phyloP scores from a whole-genome alignment of 2,329 filamentous ascomycete genomes.

The Penicillium oxalicum region DNA sequence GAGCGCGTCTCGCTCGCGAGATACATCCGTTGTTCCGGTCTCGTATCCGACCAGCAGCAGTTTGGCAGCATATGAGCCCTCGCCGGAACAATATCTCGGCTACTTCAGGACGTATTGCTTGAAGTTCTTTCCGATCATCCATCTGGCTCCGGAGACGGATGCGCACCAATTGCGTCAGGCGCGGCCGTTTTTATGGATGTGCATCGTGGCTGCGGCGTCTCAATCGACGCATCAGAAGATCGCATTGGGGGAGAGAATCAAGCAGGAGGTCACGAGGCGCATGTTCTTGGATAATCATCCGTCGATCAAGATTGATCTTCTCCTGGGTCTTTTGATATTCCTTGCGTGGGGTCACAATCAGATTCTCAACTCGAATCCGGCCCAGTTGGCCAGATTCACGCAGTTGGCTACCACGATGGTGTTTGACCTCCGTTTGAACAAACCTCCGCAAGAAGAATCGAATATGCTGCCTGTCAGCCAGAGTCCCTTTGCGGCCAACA shows the following conservation, averaged over 20 bases:
- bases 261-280: constrained; percentile 43
- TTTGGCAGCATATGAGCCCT: neutral
- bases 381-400: constrained; percentile 6
- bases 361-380: constrained; percentile 10
- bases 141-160: constrained; percentile 29
- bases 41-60: neutral
- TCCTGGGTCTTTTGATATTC: constrained; percentile 47
- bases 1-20: neutral
- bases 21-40: neutral
- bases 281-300: constrained; percentile 41
- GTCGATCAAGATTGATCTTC: constrained; percentile 42
- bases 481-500: neutral
- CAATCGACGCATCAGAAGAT: constrained; percentile 40
- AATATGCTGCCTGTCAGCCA: constrained; percentile 5
- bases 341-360: constrained; percentile 38
- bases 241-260: constrained; percentile 38
- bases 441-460: constrained; percentile 4
- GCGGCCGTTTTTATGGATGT: constrained; percentile 48
- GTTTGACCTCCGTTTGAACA: constrained; percentile 17
- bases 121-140: constrained; percentile 43
- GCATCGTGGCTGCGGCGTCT: constrained; percentile 45
- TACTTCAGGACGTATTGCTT: constrained; percentile 42
- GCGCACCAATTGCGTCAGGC: constrained; percentile 37
- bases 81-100: constrained; percentile 36
- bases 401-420: constrained; percentile 12